These are phyloP conservation scores for Phytophthora chlamydospora DNA, from an alignment of 352 stramenopile species.

Conservation along the genomic window DNA sequence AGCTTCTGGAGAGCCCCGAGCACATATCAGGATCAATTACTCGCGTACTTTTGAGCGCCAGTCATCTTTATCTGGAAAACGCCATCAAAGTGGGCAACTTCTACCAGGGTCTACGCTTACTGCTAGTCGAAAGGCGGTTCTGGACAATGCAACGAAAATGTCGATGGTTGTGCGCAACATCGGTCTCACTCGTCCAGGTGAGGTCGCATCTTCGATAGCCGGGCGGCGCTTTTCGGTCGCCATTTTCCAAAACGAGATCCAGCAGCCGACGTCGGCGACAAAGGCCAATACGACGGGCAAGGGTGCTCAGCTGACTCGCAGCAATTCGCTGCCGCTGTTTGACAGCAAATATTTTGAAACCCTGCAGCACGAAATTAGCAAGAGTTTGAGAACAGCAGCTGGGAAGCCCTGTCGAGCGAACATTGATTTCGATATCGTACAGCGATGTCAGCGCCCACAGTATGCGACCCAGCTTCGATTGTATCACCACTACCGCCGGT, in stretches of 20 bases:
- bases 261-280: background rate
- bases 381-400: conserved; percentile 1
- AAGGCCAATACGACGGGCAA: background rate
- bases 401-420: conserved; percentile 11
- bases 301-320: conserved; percentile 35
- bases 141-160: conserved; percentile 15
- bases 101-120: no score
- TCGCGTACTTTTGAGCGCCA: conserved; percentile 6
- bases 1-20: conserved; percentile 10
- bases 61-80: conserved; percentile 6
- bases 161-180: conserved; percentile 24
- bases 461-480: conserved; percentile 55
- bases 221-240: conserved; percentile 19
- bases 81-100: no score
- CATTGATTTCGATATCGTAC: conserved; percentile 72
- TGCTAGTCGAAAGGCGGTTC: background rate
- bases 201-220: background rate
- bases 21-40: conserved; percentile 9
- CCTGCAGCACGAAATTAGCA: conserved; percentile 11
- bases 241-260: background rate
- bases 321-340: conserved; percentile 60
- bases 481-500: conserved; percentile 49
- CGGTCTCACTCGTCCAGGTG: conserved; percentile 1
- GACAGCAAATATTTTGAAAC: conserved; percentile 43
- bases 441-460: conserved; percentile 60